phyloP scores from a whole-genome alignment of 2,329 filamentous ascomycete species.

The Onygena corvina region DNA sequence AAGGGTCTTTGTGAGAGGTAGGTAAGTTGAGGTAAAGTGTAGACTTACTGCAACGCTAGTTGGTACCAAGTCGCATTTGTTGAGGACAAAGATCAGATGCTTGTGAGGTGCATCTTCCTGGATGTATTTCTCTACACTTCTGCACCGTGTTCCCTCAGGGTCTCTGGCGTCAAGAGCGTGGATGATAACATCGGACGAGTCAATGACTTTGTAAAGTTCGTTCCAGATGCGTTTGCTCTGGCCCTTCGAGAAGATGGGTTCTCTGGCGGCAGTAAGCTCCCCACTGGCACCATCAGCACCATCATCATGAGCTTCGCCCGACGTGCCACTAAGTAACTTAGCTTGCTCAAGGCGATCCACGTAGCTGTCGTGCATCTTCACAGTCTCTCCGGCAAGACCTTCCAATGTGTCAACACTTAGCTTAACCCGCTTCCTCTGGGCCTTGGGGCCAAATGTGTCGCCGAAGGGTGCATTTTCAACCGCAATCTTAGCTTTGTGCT shows the following conservation, averaged over 20 bases:
- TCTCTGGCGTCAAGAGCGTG: constrained; percentile 86
- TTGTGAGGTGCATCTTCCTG: constrained; percentile 90
- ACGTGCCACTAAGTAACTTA: constrained; percentile 59
- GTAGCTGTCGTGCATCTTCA: constrained; percentile 70
- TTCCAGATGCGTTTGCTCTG: constrained; percentile 97
- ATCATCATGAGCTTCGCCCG: constrained; percentile 43
- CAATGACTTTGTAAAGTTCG: constrained; percentile 88
- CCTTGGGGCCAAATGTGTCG: constrained; percentile 85
- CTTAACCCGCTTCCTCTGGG: constrained; percentile 85
- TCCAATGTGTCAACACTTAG: constrained; percentile 68
- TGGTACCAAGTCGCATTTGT: constrained; percentile 87
- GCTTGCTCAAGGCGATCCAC: constrained; percentile 68
- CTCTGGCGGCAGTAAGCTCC: constrained; percentile 52
- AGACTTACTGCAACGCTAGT: constrained; percentile 86
- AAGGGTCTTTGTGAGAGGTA: constrained; percentile 4
- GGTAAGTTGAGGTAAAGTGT: constrained; percentile 13
- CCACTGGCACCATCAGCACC: constrained; percentile 36
- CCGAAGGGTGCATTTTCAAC: constrained; percentile 77
- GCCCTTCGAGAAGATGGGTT: constrained; percentile 86
- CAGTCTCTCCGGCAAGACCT: constrained; percentile 69
- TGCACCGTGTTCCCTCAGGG: constrained; percentile 78
- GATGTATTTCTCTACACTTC: constrained; percentile 85
- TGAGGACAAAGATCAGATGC: constrained; percentile 78
- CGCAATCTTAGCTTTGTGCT: constrained; percentile 87
- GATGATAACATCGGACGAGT: constrained; percentile 91